Base-by-base conservation (phyloP, 2,329 filamentous ascomycete genomes). In the Helicocarpus griseus region DNA sequence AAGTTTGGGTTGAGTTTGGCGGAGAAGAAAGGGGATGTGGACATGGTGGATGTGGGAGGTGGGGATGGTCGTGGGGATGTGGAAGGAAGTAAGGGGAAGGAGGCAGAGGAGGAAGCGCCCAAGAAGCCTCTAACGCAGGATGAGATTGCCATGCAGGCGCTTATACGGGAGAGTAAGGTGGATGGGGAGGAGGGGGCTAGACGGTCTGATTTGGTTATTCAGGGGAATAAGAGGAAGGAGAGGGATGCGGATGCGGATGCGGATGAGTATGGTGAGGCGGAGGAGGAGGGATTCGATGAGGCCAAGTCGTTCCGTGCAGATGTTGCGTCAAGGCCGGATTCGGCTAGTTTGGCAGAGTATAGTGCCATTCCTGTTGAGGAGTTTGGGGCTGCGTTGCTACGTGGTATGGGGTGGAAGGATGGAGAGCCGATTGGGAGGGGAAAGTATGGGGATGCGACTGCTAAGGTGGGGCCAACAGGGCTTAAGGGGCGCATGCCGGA, bases 351-450 rank as follows among this genome's bases (percentile, higher is more conserved):
- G 17, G 86, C 87, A 31, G 88, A 93, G 61, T 97, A 97, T 70
- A 85, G 86, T 53, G 83, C 85, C 11, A 85, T 95, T 55, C 91
- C 93, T 0, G 89, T 97, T 14, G 91, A 96, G 59, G 89, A 96
- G 60, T 98, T 97, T 58, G 93, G 93, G 6, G 86, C 89, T 17
- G 89, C 90, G 0, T 76, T 97, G 57, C 77, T 98, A 33, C 82
- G 90, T 29, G 89, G 90, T 8, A 96, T 97, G 87, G 93, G 93
- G 7, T 96, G 91, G 90, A 89, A 96, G 62, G 81, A 83, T 56
- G 81, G 77, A 17, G 75, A 81, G 56, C 70, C 73, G 36, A 74
- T 82, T 48, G 74, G 85, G 71, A 67, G 62, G 56, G 79, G 82
- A 50, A 73, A 77, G 22, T 73, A 78, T 50, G 69, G 69, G 24